Conservation (phyloP, 805 yeast species). For the Pichia thaimueangensis region DNA sequence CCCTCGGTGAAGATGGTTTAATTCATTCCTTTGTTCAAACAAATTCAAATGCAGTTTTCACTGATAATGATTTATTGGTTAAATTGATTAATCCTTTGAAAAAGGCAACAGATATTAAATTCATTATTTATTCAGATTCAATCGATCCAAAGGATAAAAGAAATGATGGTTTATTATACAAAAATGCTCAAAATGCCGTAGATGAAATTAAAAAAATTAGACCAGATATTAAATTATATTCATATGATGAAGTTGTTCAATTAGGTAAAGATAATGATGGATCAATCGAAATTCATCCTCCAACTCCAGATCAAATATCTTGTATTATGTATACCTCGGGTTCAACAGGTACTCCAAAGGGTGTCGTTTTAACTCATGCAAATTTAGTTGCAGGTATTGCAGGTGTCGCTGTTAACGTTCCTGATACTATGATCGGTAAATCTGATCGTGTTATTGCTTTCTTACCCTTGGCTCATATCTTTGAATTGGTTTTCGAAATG, state of each 20-base stretch:
- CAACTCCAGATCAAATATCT: slow-evolving; percentile 53
- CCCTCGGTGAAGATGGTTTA: slow-evolving; percentile 83
- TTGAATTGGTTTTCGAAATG: slow-evolving; percentile 86
- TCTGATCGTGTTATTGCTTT: slow-evolving; percentile 78
- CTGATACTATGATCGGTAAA: slow-evolving; percentile 40
- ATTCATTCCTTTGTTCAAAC: slow-evolving; percentile 83
- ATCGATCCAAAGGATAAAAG: slow-evolving; percentile 60
- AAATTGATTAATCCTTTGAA: slow-evolving; percentile 68
- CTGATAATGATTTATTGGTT: slow-evolving; percentile 69
- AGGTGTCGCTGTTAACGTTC: slow-evolving; percentile 67
- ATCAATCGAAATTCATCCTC: slow-evolving; percentile 34
- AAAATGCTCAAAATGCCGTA: slow-evolving; percentile 50
- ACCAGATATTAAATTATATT: slow-evolving; percentile 67
- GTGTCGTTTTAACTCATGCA: slow-evolving; percentile 62
- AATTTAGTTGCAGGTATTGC: slow-evolving; percentile 80
- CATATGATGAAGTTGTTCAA: slow-evolving; percentile 57
- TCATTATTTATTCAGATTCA: slow-evolving; percentile 63
- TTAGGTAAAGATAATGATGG: slow-evolving; percentile 53
- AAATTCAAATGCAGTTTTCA: slow-evolving; percentile 68
- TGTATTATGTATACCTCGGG: slow-evolving; percentile 89
- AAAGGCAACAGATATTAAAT: slow-evolving; percentile 53
- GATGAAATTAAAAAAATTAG: slow-evolving; percentile 56
- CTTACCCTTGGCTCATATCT: slow-evolving; percentile 93
- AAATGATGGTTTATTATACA: slow-evolving; percentile 51
- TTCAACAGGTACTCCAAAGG: slow-evolving; percentile 80